phyloP scores from a whole-genome alignment of 23 red algal genomes.

The Agarophyton chilense region DNA sequence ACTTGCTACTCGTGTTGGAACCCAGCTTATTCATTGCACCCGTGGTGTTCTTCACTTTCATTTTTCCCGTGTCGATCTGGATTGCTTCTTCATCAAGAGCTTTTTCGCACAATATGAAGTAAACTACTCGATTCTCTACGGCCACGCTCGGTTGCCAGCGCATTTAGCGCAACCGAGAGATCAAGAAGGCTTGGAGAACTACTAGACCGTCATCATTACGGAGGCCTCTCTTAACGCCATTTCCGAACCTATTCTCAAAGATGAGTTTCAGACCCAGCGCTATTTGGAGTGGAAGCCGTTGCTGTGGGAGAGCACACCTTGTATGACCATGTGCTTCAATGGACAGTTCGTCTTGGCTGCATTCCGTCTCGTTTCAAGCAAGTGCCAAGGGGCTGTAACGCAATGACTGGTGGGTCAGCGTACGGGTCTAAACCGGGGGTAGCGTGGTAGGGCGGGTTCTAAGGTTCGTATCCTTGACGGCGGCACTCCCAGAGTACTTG shows the following conservation, averaged over 20 bases:
- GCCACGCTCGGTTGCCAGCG: slow-evolving; percentile 87
- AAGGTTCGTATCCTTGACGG: too few relatives aligned
- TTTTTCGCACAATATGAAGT: neutral
- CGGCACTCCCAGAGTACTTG: too few relatives aligned
- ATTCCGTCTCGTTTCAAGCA: slow-evolving; percentile 65
- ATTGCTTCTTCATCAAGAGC: neutral
- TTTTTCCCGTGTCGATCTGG: too few relatives aligned
- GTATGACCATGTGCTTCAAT: slow-evolving; percentile 84
- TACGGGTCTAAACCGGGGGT: too few relatives aligned
- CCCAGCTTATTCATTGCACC: slow-evolving; percentile 87
- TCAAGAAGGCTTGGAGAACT: slow-evolving; percentile 89
- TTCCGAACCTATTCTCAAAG: slow-evolving; percentile 26
- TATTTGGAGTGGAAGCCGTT: slow-evolving; percentile 52
- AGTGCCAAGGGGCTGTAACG: too few relatives aligned
- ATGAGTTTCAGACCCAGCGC: slow-evolving; percentile 15
- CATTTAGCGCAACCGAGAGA: slow-evolving; percentile 78
- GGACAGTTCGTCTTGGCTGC: slow-evolving; percentile 62
- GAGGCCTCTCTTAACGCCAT: slow-evolving; percentile 46
- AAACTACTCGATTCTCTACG: neutral
- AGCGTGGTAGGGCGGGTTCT: too few relatives aligned
- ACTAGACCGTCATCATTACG: slow-evolving; percentile 64
- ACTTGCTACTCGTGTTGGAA: slow-evolving; percentile 91
- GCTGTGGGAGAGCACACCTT: slow-evolving; percentile 77
- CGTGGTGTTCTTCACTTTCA: too few relatives aligned
- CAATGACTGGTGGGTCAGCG: too few relatives aligned